phyloP scores from a whole-genome alignment of 2,329 filamentous ascomycete species.

The Chrysosporium queenslandicum region DNA sequence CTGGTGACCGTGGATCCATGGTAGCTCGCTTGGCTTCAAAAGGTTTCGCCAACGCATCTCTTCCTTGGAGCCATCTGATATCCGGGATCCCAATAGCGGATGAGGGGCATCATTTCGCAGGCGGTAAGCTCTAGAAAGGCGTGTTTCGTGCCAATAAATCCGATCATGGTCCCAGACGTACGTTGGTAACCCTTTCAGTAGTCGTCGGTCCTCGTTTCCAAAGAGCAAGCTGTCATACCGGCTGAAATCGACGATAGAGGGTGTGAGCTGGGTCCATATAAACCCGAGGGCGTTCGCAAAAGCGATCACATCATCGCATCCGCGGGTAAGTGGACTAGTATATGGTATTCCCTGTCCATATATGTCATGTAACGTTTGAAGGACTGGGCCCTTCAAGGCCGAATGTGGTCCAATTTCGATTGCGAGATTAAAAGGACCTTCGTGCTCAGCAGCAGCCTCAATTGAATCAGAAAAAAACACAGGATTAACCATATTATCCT shows the following conservation, averaged over 20 bases:
- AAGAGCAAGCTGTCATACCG: neutral
- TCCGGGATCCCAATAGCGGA: slow-evolving; percentile 17
- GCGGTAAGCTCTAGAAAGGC: slow-evolving; percentile 12
- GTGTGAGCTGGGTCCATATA: slow-evolving; percentile 12
- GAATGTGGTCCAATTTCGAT: slow-evolving; percentile 33
- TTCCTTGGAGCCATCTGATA: slow-evolving; percentile 12
- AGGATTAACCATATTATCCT: slow-evolving; percentile 29
- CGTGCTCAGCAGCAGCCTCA: neutral
- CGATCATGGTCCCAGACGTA: slow-evolving; percentile 18
- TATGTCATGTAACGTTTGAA: slow-evolving; percentile 23
- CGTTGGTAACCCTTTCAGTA: slow-evolving; percentile 14
- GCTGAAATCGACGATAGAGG: slow-evolving; percentile 8
- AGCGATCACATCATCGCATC: slow-evolving; percentile 16
- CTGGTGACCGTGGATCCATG: slow-evolving; percentile 28
- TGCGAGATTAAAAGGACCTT: slow-evolving; percentile 14
- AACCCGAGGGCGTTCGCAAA: slow-evolving; percentile 12
- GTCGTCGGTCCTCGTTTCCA: neutral
- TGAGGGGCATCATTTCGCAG: slow-evolving; percentile 12
- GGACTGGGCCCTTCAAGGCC: slow-evolving; percentile 26
- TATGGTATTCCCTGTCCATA: slow-evolving; percentile 16
- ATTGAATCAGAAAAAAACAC: slow-evolving; percentile 30
- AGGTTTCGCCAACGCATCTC: slow-evolving; percentile 25
- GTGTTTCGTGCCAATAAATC: slow-evolving; percentile 19
- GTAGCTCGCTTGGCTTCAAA: slow-evolving; percentile 21
- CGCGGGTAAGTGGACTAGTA: slow-evolving; percentile 17